Conservation (phyloP, 441 rosid genomes). For the Isatis lusitanica region DNA sequence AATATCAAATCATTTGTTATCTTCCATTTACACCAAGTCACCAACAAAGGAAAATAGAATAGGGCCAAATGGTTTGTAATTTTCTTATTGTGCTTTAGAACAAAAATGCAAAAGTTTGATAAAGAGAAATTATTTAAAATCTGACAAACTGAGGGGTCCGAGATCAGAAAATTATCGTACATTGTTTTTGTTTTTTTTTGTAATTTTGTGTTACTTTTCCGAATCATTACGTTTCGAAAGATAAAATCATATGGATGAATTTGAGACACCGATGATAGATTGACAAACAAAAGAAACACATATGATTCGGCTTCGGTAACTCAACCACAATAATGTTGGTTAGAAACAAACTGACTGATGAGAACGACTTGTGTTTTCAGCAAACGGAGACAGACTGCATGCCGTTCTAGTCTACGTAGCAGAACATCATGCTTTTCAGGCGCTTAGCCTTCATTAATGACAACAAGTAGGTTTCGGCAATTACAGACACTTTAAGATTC, state of each 20-base stretch:
- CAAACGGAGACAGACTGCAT: not conserved
- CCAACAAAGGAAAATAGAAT: not conserved
- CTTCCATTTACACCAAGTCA: not conserved
- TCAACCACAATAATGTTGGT: not conserved
- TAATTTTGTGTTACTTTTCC: not conserved
- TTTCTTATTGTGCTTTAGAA: not conserved
- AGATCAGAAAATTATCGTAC: not conserved
- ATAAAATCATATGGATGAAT: not conserved
- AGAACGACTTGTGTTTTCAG: conserved; percentile 1
- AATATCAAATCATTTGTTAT: not conserved
- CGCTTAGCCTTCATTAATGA: not conserved
- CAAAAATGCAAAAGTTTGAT: not conserved
- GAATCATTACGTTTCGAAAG: not conserved
- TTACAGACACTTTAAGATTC: conserved; percentile 20
- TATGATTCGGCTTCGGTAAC: not conserved
- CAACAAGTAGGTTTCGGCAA: conserved; percentile 25
- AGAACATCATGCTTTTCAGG: not conserved
- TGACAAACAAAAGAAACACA: not conserved
- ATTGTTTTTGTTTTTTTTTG: not conserved
- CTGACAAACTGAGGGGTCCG: conserved; percentile 10
- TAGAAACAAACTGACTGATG: not conserved
- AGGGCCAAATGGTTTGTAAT: not conserved
- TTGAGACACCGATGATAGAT: not conserved
- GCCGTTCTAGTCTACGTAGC: not conserved
- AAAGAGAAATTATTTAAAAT: not conserved